Evolutionary conservation across 2,329 filamentous ascomycete genomes (phyloP), one percentile per base, ranked within the genome.

Genomic region (Talaromyces albobiverticillius): DNA sequence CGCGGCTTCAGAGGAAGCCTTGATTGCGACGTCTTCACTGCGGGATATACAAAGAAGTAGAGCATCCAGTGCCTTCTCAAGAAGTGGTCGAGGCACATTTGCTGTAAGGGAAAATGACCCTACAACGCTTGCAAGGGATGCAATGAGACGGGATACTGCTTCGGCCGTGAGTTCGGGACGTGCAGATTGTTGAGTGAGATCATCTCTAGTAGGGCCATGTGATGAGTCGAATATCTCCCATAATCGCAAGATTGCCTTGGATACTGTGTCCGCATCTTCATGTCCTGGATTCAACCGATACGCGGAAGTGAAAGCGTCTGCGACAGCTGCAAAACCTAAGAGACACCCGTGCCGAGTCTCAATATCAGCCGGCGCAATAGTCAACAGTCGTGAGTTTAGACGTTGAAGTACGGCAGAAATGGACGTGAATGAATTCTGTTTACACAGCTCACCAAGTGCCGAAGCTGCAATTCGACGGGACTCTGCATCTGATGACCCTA

Each of bases 401-500:
- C 66, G 64, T 25, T 70, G 64, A 25, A 73, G 46, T 4, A 72
- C 68, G 4, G 64, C 55, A 2, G 53, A 51, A 41, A 74, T 56
- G 1, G 64, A 65, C 36, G 63, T 64, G 59, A 64, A 70, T 1
- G 62, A 63, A 41, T 63, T 54, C 36, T 72, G 69, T 5, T 60
- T 59, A 40, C 71, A 72, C 29, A 77, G 55, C 13, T 54, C 59
- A 11, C 89, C 89, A 61, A 93, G 85, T 0, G 89, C 85, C 1
- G 71, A 72, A 1, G 88, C 90, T 13, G 90, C 86, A 47, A 83
- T 81, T 61, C 89, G 81, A 57, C 94, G 82, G 1, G 90, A 90
- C 5, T 80, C 75, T 0, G 85, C 80, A 68, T 96, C 91, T 8
- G 84, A 77, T 59, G 95, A 90, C 0, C 87, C 86, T n/a, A 95